These are phyloP conservation scores for Mycosphaerella arachidis DNA, from an alignment of 2,329 filamentous ascomycete species.

Conservation along the genomic window DNA sequence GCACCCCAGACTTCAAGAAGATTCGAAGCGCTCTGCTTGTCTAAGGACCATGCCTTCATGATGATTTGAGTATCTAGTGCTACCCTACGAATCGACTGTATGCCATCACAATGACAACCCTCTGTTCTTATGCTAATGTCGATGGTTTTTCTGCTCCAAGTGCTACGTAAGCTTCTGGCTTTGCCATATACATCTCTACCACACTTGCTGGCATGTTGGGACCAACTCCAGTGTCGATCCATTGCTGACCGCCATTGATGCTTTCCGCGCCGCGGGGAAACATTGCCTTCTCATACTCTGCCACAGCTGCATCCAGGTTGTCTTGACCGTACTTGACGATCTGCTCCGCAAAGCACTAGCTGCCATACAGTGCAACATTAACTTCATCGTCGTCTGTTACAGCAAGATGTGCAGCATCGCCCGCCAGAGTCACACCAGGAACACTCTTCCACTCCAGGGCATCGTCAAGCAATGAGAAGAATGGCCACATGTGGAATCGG, in stretches of 20 bases:
- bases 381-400: conserved; percentile 37
- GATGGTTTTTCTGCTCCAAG: background rate
- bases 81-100: background rate
- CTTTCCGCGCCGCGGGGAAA: conserved; percentile 24
- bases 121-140: background rate
- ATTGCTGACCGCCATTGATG: background rate
- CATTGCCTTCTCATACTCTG: conserved; percentile 33
- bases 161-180: background rate
- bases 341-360: conserved; percentile 23
- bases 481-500: conserved; percentile 37
- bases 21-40: conserved; percentile 11
- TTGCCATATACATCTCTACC: background rate
- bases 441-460: conserved; percentile 44
- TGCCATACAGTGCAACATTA: conserved; percentile 1
- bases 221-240: background rate
- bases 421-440: conserved; percentile 51
- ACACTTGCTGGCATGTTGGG: background rate
- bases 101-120: too few relatives aligned
- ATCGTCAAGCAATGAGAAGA: conserved; percentile 53
- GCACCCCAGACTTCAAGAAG: conserved; percentile 25
- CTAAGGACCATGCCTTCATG: background rate
- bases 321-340: conserved; percentile 34
- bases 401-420: conserved; percentile 59
- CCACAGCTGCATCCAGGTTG: conserved; percentile 24
- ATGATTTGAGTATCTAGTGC: background rate